Evolutionary conservation across 306 rosid genomes (phyloP).

Genomic region (Mimosa pudica): DNA sequence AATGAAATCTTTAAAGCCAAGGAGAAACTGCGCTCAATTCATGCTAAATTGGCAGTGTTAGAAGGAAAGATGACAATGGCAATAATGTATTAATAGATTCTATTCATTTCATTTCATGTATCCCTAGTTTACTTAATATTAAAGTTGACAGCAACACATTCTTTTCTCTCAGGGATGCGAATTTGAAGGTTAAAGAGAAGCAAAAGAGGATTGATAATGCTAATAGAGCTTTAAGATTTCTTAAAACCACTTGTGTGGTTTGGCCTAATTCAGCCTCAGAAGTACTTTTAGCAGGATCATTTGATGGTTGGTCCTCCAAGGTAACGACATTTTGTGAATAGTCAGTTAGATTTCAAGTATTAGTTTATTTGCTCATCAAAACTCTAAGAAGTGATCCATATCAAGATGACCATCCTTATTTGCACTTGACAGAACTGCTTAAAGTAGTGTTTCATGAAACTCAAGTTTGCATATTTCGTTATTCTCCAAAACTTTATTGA

Average conservation of each 20-base stretch:
- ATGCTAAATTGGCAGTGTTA: slow-evolving; percentile 75
- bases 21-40: slow-evolving; percentile 66
- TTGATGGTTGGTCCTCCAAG: slow-evolving; percentile 93
- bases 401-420: slow-evolving; percentile 5
- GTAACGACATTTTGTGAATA: slow-evolving; percentile 37
- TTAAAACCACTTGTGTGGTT: slow-evolving; percentile 61
- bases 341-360: slow-evolving; percentile 9
- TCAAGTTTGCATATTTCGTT: background rate
- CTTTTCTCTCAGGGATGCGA: slow-evolving; percentile 59
- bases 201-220: slow-evolving; percentile 64
- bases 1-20: slow-evolving; percentile 52
- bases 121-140: slow-evolving; percentile 18
- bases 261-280: slow-evolving; percentile 84
- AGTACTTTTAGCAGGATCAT: slow-evolving; percentile 84
- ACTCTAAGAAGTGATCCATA: slow-evolving; percentile 10
- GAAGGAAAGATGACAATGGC: slow-evolving; percentile 89
- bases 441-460: background rate
- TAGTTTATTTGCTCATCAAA: background rate
- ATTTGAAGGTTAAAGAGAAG: slow-evolving; percentile 65
- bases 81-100: slow-evolving; percentile 57
- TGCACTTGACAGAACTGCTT: background rate
- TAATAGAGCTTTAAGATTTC: slow-evolving; percentile 52
- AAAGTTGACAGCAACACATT: slow-evolving; percentile 23
- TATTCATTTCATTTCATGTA: slow-evolving; percentile 23
- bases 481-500: background rate